Percentiles rank a stretch among this genome's conserved stretches.
These are phyloP conservation scores for Echria macrotheca DNA, from an alignment of 495 filamentous ascomycete species.

Conservation along the genomic window DNA sequence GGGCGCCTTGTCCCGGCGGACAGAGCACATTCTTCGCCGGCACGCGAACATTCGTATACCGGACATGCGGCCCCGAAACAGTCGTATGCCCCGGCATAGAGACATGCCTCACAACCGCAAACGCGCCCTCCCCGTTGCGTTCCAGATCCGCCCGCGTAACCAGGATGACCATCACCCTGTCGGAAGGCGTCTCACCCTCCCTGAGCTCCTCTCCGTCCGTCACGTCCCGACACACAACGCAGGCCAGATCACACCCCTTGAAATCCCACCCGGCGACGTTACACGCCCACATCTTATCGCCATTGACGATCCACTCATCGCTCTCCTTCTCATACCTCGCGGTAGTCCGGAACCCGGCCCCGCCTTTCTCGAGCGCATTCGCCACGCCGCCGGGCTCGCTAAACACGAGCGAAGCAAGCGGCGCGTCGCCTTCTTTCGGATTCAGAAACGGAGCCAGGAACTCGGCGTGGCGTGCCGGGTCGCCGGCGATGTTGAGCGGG, in stretches of 20 bases:
- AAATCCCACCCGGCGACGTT: constrained; percentile 50
- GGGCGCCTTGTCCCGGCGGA: constrained; percentile 35
- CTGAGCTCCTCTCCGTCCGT: constrained; percentile 19
- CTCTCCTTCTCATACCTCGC: constrained; percentile 46
- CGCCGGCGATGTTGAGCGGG: constrained; percentile 41
- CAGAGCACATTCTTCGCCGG: constrained; percentile 42
- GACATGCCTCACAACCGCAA: constrained; percentile 39
- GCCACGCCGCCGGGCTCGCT: constrained; percentile 48
- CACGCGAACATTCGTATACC: constrained; percentile 44
- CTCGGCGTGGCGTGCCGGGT: constrained; percentile 33
- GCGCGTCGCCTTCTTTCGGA: constrained; percentile 37
- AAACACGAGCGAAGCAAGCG: constrained; percentile 47
- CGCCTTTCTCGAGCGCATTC: constrained; percentile 48
- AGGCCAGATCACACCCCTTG: constrained; percentile 46
- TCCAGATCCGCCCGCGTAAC: constrained; percentile 43
- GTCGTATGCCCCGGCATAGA: constrained; percentile 42
- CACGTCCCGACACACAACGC: constrained; percentile 46
- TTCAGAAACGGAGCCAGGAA: constrained; percentile 47
- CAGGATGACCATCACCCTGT: constrained; percentile 43
- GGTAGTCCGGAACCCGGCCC: constrained; percentile 41
- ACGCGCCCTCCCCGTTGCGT: constrained; percentile 33
- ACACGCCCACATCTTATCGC: constrained; percentile 56
- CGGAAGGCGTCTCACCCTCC: constrained; percentile 25
- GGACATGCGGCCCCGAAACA: constrained; percentile 40
- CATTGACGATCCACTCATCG: constrained; percentile 49